Base-by-base conservation (phyloP, 1,284 basidiomycete genomes). In the Ceraceosorus guamensis region DNA sequence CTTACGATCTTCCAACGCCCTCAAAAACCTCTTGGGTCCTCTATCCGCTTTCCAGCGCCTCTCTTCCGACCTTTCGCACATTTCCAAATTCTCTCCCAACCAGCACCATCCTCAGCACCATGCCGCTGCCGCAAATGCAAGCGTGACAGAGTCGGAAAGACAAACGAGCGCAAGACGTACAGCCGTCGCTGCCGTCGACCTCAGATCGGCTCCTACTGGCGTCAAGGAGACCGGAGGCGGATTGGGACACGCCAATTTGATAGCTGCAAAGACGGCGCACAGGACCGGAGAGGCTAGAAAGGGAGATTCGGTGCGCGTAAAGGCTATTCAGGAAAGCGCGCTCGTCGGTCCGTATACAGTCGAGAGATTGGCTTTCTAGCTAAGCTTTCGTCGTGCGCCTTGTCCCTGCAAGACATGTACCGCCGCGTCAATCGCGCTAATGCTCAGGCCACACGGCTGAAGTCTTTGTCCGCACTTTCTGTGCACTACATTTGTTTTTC, bases 1-100 rank as follows among this genome's bases (percentile, higher is more conserved):
- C 45, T 32, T 65, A 30, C 43, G 55, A 46, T 45, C 57, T 30
- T 39, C 62, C 52, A 58, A 53, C 45, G 55, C 48, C 11, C 53
- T 67, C n/a, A 45, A 50, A 1, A 35, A 56, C 39, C 60, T 67
- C 48, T 56, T 57, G 6, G 65, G 63, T 10, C 65, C 65, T 5
- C 65, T 67, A 0, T 61, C 60, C 8, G 63, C 65, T 10, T 67
- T 67, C 46, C 59, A 60, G 51, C 61, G 64, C 50, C 53, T 67
- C 48, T 55, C 62, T 37, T 53, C 60, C 52, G 65, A 67, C 37
- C 52, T 32, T 16, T n/a, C 24, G 24, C 43, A 48, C n/a, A 7
- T 10, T n/a, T 14, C 37, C 35, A 43, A 34, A 39, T 10, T 37
- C 10, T n/a, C 14, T 4, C 37, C 18, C 45, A 46, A n/a, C 52